Percentiles rank a stretch among this genome's conserved stretches.
Conservation (phyloP, 176 grass and related monocot species). For the Bonia amplexicaulis region DNA sequence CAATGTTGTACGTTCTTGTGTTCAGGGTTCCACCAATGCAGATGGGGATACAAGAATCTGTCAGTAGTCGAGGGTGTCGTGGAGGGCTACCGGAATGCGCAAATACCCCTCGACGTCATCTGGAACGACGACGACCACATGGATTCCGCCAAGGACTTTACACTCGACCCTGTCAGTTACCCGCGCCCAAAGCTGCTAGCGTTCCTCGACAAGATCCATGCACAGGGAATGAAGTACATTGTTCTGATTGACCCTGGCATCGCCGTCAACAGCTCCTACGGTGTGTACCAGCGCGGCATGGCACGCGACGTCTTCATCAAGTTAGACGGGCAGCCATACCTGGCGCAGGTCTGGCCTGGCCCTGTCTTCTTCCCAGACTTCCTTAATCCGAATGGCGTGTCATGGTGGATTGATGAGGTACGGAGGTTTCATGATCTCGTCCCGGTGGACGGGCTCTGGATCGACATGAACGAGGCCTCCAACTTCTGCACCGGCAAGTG, state of each 20-base stretch:
- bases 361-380: constrained; percentile 94
- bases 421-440: constrained; percentile 78
- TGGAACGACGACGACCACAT: constrained; percentile 98
- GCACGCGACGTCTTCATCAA: constrained; percentile 81
- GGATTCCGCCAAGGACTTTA: constrained; percentile 93
- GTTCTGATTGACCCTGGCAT: constrained; percentile 95
- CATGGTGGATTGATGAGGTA: constrained; percentile 94
- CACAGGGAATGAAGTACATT: constrained; percentile 79
- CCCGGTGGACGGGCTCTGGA: constrained; percentile 82
- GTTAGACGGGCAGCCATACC: constrained; percentile 58
- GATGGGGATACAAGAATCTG: constrained; percentile 92
- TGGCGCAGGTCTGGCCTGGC: constrained; percentile 93
- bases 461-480: constrained; percentile 97
- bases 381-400: constrained; percentile 57
- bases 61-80: constrained; percentile 87
- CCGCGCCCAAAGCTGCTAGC: constrained; percentile 67
- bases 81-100: constrained; percentile 66
- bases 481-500: constrained; percentile 97
- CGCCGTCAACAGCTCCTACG: constrained; percentile 68
- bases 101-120: constrained; percentile 87
- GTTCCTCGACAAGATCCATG: constrained; percentile 74
- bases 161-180: constrained; percentile 65
- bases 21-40: constrained; percentile 92
- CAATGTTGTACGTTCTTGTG: not conserved
- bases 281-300: constrained; percentile 74